These are phyloP conservation scores for Harrya chromipes DNA, from an alignment of 768 basidiomycete genomes.

Conservation along the genomic window DNA sequence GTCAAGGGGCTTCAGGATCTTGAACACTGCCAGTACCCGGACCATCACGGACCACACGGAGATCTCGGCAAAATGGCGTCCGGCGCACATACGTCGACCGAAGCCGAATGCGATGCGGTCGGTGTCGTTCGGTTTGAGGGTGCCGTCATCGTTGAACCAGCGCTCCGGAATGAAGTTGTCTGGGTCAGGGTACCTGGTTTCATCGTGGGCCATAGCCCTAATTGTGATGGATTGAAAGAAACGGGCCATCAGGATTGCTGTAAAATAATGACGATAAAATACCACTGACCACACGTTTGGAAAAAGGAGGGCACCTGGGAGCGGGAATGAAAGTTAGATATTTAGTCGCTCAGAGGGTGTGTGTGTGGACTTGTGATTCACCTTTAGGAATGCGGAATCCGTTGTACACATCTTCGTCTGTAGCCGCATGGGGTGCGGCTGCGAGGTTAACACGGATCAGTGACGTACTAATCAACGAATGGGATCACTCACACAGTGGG, in stretches of 20 bases:
- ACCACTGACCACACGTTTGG: slow-evolving; percentile 4
- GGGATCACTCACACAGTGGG: slow-evolving; percentile 6
- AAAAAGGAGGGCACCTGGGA: slow-evolving; percentile 1
- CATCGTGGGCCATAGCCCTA: slow-evolving; percentile 7
- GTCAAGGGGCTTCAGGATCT: slow-evolving; percentile 1
- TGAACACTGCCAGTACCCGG: slow-evolving; percentile 3
- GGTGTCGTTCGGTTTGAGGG: neutral
- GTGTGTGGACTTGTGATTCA: neutral
- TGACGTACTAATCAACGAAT: too few species aligned
- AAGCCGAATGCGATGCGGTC: slow-evolving; percentile 19
- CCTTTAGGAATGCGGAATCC: slow-evolving; percentile 13
- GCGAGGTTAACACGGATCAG: neutral
- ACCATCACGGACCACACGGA: slow-evolving; percentile 6
- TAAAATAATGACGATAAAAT: neutral
- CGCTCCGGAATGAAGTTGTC: slow-evolving; percentile 5
- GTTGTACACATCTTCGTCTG: slow-evolving; percentile 6
- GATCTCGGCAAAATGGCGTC: slow-evolving; percentile 15
- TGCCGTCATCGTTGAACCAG: slow-evolving; percentile 1
- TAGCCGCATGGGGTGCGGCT: slow-evolving; percentile 3
- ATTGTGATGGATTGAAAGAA: neutral
- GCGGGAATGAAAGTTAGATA: neutral
- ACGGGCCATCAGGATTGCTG: neutral
- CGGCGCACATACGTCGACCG: slow-evolving; percentile 22
- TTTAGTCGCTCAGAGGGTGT: neutral
- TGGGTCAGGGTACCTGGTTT: slow-evolving; percentile 3